Evolutionary conservation across 2,329 filamentous ascomycete genomes (phyloP).

Genomic region (Calonectria hawksworthii): DNA sequence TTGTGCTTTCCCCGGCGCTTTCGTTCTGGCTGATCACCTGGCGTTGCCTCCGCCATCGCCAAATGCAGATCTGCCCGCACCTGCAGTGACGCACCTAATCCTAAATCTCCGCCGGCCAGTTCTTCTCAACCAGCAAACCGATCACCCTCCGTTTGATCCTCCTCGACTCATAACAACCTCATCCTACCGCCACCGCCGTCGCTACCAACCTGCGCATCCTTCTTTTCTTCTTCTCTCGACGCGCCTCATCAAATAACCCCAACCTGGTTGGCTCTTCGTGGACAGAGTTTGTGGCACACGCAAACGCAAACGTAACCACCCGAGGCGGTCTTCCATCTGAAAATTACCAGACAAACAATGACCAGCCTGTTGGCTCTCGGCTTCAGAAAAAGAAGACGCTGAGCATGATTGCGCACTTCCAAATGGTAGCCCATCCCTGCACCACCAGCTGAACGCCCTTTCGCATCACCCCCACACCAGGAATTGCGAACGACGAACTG

Average conservation of each 20-base stretch:
- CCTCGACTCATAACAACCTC: neutral
- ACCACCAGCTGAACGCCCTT: neutral
- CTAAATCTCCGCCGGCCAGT: slow-evolving; percentile 1
- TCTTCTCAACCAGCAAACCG: neutral
- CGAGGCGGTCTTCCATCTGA: neutral
- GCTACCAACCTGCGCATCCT: neutral
- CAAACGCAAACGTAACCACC: slow-evolving; percentile 28
- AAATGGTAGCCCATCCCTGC: slow-evolving; percentile 31
- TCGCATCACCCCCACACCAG: neutral
- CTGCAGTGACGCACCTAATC: neutral
- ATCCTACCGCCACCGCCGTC: neutral
- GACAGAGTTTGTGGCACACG: slow-evolving; percentile 16
- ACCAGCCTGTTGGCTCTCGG: slow-evolving; percentile 34
- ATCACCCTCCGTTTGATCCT: neutral
- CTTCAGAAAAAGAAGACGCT: slow-evolving; percentile 43
- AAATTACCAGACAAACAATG: slow-evolving; percentile 39
- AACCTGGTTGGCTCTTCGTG: neutral
- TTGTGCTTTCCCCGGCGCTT: neutral
- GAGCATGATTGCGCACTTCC: slow-evolving; percentile 38
- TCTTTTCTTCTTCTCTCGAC: neutral
- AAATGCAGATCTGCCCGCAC: slow-evolving; percentile 7
- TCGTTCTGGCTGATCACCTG: neutral
- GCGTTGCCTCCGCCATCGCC: neutral
- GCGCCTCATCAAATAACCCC: neutral
- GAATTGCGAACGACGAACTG: slow-evolving; percentile 12